Conservation (phyloP, 1,139 yeast species). For the Hanseniaspora gamundiae region DNA sequence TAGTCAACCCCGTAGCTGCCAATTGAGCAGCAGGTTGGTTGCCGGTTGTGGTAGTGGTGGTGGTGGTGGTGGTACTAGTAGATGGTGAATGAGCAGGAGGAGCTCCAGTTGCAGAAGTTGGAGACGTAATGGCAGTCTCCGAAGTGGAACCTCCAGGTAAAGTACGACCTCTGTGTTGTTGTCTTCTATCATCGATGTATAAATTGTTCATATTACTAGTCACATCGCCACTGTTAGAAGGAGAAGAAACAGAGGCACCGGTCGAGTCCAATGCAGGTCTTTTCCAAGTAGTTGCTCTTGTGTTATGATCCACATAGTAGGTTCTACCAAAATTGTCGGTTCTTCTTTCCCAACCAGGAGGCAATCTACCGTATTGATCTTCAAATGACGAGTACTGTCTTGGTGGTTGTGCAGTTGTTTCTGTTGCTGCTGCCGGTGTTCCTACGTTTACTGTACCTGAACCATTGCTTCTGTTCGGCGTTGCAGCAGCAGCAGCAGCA, state of each 20-base stretch:
- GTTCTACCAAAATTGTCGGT: constrained; percentile 96
- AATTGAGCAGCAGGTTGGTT: constrained; percentile 44
- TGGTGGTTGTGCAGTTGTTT: constrained; percentile 20
- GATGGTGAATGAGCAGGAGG: constrained; percentile 22
- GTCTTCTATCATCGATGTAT: constrained; percentile 46
- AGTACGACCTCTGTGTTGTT: constrained; percentile 78
- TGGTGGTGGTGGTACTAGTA: constrained; percentile 31
- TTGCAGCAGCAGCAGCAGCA: constrained; percentile 12
- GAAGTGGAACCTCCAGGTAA: constrained; percentile 54
- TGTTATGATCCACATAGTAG: constrained; percentile 94
- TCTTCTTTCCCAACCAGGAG: constrained; percentile 98
- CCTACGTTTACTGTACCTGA: constrained; percentile 13
- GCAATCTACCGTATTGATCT: constrained; percentile 91
- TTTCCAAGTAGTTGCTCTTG: constrained; percentile 97
- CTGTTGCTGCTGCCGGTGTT: constrained; percentile 20
- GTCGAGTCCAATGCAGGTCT: constrained; percentile 69
- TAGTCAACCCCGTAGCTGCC: constrained; percentile 86
- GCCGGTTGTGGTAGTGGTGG: constrained; percentile 46
- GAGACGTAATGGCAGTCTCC: constrained; percentile 21
- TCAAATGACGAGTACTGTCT: constrained; percentile 85
- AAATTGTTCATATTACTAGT: constrained; percentile 25
- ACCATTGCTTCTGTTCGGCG: constrained; percentile 20
- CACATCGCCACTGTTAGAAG: constrained; percentile 1
- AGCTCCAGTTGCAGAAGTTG: constrained; percentile 28
- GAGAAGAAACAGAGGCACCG: not conserved